Evolutionary conservation across 345 rosid species (phyloP), one percentile per base, ranked within the genome.

Genomic region (Turnera subulata): DNA sequence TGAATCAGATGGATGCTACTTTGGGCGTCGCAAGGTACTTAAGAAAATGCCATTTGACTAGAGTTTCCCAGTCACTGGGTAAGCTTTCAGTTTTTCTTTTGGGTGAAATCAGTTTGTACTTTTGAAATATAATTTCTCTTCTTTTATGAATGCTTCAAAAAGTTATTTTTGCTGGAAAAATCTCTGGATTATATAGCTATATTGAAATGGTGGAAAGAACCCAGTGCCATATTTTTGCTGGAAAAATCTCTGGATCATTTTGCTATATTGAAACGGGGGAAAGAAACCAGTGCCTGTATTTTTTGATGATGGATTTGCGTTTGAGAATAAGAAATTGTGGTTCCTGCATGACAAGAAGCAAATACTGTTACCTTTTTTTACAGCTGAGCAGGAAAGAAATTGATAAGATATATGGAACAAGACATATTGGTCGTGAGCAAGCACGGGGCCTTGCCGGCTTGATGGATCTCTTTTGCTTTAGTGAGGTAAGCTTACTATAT

Each of bases 381-480:
- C 86, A 89, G 97, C 88, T 93, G 37, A 78, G 76, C 58, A 67
- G 69, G 74, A 53, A 78, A 62, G 96, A 93, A 63, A 66, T 93
- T 64, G 76, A 75, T 42, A 75, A 72, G 46, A 71, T 80, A 61
- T 93, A 92, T 57, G 97, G 99, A 35, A 89, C 97, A 0, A 69
- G 99, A 55, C 99, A 83, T 65, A 82, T 93, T 66, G 97, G 99
- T 44, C 90, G 88, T 68, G 86, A 84, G 54, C 99, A 89, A 73
- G 97, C 94, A 1, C 88, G 85, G 42, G 80, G 62, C n/a, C 85
- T 93, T 35, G 94, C 85, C 64, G 97, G 97, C 46, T 78, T 93
- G 76, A 93, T 93, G 99, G 97, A 93, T 78, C 83, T 89, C 80
- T 93, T 93, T 73, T 93, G 99, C 74, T 93, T 93, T 75, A 93